Percentiles rank a stretch among this genome's conserved stretches.
Conservation (phyloP, 169 alveolate species). For the Theileria orientalis region DNA sequence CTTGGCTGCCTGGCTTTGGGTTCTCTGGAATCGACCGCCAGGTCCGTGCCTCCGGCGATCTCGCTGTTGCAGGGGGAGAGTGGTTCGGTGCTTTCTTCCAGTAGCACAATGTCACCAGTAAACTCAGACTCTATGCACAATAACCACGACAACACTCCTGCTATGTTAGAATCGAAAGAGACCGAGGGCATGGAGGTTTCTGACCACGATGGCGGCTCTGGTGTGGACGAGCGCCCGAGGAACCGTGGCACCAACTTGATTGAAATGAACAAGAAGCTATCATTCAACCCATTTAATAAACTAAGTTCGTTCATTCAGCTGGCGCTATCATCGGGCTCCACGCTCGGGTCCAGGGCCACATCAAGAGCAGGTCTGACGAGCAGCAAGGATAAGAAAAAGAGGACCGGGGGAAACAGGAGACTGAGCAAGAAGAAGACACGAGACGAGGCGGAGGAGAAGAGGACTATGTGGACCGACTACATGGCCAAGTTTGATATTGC, state of each 20-base stretch:
- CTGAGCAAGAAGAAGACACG: background rate
- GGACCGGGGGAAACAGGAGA: conserved; percentile 2
- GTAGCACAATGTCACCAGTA: background rate
- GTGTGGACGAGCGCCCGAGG: too few species aligned
- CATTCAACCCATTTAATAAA: background rate
- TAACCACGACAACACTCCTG: background rate
- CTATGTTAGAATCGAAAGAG: background rate
- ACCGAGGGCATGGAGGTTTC: too few species aligned
- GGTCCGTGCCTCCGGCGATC: background rate
- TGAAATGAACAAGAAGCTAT: background rate
- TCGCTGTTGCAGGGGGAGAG: background rate
- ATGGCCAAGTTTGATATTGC: conserved; percentile 74
- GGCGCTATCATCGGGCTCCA: background rate
- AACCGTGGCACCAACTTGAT: background rate
- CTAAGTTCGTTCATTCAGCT: background rate
- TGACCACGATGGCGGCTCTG: too few species aligned
- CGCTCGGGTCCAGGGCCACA: too few species aligned
- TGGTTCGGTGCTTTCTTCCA: background rate
- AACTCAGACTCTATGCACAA: background rate
- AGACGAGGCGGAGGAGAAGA: conserved; percentile 3
- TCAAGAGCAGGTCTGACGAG: background rate
- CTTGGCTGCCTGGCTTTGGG: background rate
- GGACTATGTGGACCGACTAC: conserved; percentile 63
- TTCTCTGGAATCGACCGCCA: background rate
- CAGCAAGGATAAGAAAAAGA: background rate